phyloP scores from a whole-genome alignment of 306 rosid species.

The Trifolium dubium region DNA sequence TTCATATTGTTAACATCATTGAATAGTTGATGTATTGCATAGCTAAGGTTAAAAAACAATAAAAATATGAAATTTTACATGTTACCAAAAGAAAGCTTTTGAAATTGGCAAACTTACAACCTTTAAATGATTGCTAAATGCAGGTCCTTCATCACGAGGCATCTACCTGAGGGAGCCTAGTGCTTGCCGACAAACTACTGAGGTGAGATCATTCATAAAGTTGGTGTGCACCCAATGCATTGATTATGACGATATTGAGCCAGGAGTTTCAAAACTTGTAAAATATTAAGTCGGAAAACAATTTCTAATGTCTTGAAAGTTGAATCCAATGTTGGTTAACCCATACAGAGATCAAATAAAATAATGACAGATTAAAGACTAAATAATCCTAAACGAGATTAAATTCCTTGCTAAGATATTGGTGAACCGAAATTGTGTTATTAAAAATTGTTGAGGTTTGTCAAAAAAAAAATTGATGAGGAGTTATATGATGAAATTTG shows the following conservation, averaged over 20 bases:
- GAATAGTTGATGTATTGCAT: constrained; percentile 24
- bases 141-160: constrained; percentile 84
- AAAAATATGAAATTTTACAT: constrained; percentile 14
- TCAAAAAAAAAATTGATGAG: not conserved
- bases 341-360: not conserved
- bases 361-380: not conserved
- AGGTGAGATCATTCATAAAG: constrained; percentile 65
- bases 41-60: not conserved
- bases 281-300: constrained; percentile 19
- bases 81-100: constrained; percentile 26
- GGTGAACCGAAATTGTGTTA: not conserved
- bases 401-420: not conserved
- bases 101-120: constrained; percentile 29
- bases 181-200: constrained; percentile 72
- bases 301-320: constrained; percentile 7
- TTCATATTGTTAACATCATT: not conserved
- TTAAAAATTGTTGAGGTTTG: not conserved
- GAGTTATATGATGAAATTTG: constrained; percentile 10
- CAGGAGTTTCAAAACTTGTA: constrained; percentile 17
- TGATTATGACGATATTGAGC: constrained; percentile 18
- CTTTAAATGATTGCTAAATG: constrained; percentile 47
- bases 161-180: constrained; percentile 92
- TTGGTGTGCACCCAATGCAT: constrained; percentile 26
- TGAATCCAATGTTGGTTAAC: not conserved
- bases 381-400: not conserved